These are phyloP conservation scores for Candida jianshihensis DNA, from an alignment of 805 yeast species.

Conservation along the genomic window DNA sequence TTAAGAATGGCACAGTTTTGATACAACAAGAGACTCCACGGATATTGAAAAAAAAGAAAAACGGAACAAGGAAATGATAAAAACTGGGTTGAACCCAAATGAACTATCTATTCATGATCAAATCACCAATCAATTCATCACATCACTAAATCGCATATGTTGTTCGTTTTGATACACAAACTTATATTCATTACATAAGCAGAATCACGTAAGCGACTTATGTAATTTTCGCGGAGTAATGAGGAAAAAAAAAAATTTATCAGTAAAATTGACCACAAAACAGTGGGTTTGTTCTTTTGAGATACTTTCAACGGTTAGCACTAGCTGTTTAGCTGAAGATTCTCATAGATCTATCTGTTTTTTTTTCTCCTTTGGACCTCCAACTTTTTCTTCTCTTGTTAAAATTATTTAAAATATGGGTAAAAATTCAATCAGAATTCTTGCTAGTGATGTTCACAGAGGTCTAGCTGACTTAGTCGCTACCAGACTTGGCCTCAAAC, in stretches of 20 bases:
- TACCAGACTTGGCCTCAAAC: constrained; percentile 47
- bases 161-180: too few species aligned
- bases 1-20: constrained; percentile 61
- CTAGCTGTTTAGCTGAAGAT: too few species aligned
- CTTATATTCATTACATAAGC: too few species aligned
- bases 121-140: too few species aligned
- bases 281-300: background rate
- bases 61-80: background rate
- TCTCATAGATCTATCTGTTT: too few species aligned
- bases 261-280: too few species aligned
- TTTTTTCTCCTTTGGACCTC: background rate
- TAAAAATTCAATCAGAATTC: constrained; percentile 59
- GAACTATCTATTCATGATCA: too few species aligned
- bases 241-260: too few species aligned
- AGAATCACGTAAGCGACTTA: too few species aligned
- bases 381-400: background rate
- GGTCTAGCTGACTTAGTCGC: constrained; percentile 67
- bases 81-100: too few species aligned
- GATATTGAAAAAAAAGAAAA: background rate
- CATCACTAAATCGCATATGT: too few species aligned
- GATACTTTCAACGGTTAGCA: background rate
- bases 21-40: constrained; percentile 21
- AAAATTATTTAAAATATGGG: constrained; percentile 39
- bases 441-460: constrained; percentile 63
- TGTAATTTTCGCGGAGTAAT: too few species aligned